phyloP scores from a whole-genome alignment of 1,284 basidiomycete species.

The Trichosporon coremiiforme region DNA sequence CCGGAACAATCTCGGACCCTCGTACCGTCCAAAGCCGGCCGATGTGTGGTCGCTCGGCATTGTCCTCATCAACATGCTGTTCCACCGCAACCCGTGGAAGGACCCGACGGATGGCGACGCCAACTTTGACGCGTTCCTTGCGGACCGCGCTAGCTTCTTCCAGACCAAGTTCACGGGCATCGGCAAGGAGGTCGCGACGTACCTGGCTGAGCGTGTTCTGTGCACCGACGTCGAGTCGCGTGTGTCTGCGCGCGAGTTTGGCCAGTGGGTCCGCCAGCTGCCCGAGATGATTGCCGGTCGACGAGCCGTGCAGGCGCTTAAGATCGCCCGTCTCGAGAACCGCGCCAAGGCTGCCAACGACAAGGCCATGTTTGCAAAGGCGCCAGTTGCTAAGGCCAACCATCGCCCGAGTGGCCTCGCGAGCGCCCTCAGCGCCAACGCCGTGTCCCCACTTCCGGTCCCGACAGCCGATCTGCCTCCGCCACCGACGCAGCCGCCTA shows the following conservation, averaged over 20 bases:
- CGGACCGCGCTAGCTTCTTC: conserved; percentile 80
- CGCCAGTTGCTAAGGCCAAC: conserved; percentile 39
- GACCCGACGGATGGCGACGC: conserved; percentile 77
- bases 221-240: conserved; percentile 67
- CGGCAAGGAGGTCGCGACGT: conserved; percentile 80
- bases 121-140: conserved; percentile 81
- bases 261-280: conserved; percentile 78
- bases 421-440: conserved; percentile 37
- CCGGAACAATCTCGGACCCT: conserved; percentile 91
- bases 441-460: background rate
- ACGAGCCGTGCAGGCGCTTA: conserved; percentile 48
- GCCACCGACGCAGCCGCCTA: conserved; percentile 19
- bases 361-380: conserved; percentile 50
- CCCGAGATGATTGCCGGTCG: conserved; percentile 67
- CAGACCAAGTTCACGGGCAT: conserved; percentile 89
- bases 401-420: conserved; percentile 38
- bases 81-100: conserved; percentile 97
- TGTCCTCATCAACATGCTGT: conserved; percentile 98
- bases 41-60: conserved; percentile 99
- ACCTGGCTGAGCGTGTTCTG: conserved; percentile 82
- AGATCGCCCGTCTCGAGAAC: conserved; percentile 43
- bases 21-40: conserved; percentile 89
- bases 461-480: conserved; percentile 4
- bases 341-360: conserved; percentile 35
- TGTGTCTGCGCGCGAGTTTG: conserved; percentile 79